A percentile compares a stretch with the other conserved stretches of the same genome.
phyloP scores from a whole-genome alignment of 2,329 filamentous ascomycete genomes.

The Achaetomium macrosporum region DNA sequence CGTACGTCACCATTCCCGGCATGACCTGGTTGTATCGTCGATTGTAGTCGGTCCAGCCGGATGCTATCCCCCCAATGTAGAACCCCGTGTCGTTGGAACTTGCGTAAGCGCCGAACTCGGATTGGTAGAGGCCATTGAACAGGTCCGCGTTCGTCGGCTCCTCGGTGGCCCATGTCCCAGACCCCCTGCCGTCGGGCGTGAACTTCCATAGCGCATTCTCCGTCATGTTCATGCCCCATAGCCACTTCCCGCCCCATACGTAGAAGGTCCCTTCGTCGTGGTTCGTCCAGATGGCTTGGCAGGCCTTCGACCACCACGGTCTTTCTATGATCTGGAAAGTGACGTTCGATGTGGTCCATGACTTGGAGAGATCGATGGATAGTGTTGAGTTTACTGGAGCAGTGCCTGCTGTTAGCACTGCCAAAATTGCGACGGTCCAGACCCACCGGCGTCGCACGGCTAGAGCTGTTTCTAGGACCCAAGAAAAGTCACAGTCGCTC shows the following conservation, averaged over 20 bases:
- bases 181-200: conserved; percentile 13
- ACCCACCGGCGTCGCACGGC: too few relatives aligned
- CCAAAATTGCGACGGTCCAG: too few relatives aligned
- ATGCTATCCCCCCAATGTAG: conserved; percentile 13
- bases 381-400: conserved; percentile 19
- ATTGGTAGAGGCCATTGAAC: conserved; percentile 5
- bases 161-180: conserved; percentile 11
- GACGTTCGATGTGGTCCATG: conserved; percentile 13
- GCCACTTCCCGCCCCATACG: conserved; percentile 16
- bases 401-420: neutral
- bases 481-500: neutral
- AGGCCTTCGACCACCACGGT: conserved; percentile 2
- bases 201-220: conserved; percentile 18
- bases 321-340: conserved; percentile 4
- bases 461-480: too few relatives aligned
- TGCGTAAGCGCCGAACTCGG: conserved; percentile 9
- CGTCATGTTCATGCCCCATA: conserved; percentile 4
- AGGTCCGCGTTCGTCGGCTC: conserved; percentile 4
- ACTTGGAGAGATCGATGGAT: conserved; percentile 21
- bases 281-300: conserved; percentile 13
- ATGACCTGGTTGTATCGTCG: conserved; percentile 7
- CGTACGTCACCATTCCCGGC: conserved; percentile 17
- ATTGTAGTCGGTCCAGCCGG: conserved; percentile 14
- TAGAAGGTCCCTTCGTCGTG: conserved; percentile 8
- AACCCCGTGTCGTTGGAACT: conserved; percentile 13